Evolutionary conservation across 2,329 filamentous ascomycete species (phyloP), one percentile per base, ranked within the genome.

Genomic region (Trichoderma simmonsii): DNA sequence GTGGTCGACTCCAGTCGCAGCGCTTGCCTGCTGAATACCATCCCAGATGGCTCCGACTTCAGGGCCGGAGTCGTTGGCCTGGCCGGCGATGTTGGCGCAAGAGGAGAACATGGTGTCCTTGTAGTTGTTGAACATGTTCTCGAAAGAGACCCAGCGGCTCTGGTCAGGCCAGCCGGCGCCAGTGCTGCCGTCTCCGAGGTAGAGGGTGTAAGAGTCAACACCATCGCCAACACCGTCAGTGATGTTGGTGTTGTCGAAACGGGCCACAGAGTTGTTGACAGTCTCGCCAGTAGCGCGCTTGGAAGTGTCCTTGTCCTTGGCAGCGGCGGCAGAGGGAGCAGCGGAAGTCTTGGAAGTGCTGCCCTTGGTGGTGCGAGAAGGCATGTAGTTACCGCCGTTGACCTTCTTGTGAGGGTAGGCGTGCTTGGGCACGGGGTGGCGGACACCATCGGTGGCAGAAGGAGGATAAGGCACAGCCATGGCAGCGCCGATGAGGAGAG

Each of bases 1-100:
- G 62, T 77, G 73, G 72, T 84, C 82, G 26, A 85, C 77, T 21
- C 75, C 74, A 0, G 77, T 75, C 8, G 82, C 77, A 14, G 82
- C 79, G 9, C 74, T 63, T 64, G 39, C 39, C 7, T n/a, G 15
- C 39, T 79, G 72, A 63, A 85, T 84, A 48, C 77, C 76, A 43
- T 74, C 70, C 32, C 63, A 43, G 68, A 73, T 76, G n/a, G 70
- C 72, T 39, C 48, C 48, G 3, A 71, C 26, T 61, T 76, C 73
- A 3, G 57, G 32, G 32, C 36, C 64, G 51, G 48, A 60, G 36
- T 70, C 63, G 54, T 69, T 48, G 11, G 68, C 77, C 30, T 66
- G 24, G 75, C 73, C 21, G 8, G 32, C 28, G 11, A 62, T 59
- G 15, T 59, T 56, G 36, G 71, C 70, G 63, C 74, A 75, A n/a